Evolutionary conservation across 169 alveolate species (phyloP), one percentile per base, ranked within the genome.

Genomic region (Plasmodium inui): DNA sequence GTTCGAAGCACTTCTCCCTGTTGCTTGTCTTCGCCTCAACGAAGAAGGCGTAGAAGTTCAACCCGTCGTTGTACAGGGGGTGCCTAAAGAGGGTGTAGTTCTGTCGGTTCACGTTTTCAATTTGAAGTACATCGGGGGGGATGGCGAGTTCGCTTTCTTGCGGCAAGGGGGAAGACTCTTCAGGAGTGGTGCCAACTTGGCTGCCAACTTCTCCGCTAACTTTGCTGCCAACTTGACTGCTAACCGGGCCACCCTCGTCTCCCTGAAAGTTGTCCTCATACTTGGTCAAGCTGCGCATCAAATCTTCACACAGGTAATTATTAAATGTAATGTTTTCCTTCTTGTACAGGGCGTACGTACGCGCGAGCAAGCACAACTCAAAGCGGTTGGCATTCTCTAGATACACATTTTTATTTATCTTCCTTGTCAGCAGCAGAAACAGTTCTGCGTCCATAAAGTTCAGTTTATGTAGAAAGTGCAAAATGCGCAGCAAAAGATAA

Each of bases 391-490:
- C 94, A 26, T 89, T 89, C 82, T 89, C 76, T 6, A 26, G 28
- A 67, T 89, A 89, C n/a, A 89, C 71, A 89, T 89, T 89, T 73
- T 89, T 78, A 50, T 89, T 89, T 28, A 89, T 39, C 73, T 89
- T 89, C 82, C 41, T 89, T 14, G 94, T 61, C 32, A 89, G 71
- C 8, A 89, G 67, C 26, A 57, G 82, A 79, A 89, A 89, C 9
- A 89, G 19, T 39, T 79, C 72, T 57, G 44, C 71, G 72, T 89
- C 85, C 10, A 73, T 19, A 67, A 78, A 78, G 50, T 71, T 79
- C 37, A 89, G 50, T 17, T 79, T 79, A 30, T 89, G 83, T 37
- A 89, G 82, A 12, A 89, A 89, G 14, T 89, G 50, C 73, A 89
- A 22, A 79, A 89, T 89, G 26, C 82, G 71, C 34, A 89, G 34